A percentile compares a stretch with the other conserved stretches of the same genome.
Conservation (phyloP, 2,329 filamentous ascomycete species). For the Talaromyces marneffei region DNA sequence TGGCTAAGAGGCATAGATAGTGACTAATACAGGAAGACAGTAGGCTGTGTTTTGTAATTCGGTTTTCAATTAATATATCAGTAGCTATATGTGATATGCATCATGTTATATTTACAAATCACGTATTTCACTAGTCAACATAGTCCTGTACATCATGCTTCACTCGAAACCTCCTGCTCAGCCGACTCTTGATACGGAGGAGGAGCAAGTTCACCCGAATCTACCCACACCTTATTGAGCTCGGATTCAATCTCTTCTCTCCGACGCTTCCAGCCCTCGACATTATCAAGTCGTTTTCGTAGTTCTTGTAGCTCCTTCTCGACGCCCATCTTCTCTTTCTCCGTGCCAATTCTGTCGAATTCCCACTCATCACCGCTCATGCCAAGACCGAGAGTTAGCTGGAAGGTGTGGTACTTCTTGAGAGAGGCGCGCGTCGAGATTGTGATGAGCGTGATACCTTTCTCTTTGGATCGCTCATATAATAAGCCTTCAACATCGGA, state of each 20-base stretch:
- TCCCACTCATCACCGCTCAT: constrained; percentile 82
- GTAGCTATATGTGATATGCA: background rate
- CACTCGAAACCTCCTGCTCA: background rate
- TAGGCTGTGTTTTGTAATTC: background rate
- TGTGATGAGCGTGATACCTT: constrained; percentile 91
- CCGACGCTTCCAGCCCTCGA: constrained; percentile 76
- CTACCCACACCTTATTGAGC: constrained; percentile 59
- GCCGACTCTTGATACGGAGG: constrained; percentile 27
- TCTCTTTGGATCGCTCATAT: constrained; percentile 88
- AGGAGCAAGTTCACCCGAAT: constrained; percentile 36
- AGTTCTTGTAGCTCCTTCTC: constrained; percentile 86
- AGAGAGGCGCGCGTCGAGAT: constrained; percentile 91
- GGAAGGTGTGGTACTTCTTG: constrained; percentile 93
- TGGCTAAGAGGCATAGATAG: background rate
- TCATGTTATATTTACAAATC: background rate
- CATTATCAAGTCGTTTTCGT: constrained; percentile 69
- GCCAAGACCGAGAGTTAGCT: constrained; percentile 76
- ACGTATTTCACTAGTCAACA: background rate
- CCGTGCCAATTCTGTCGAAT: constrained; percentile 88
- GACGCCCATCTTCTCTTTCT: constrained; percentile 85
- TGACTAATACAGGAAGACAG: background rate
- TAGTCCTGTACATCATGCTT: background rate
- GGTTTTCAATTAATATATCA: background rate
- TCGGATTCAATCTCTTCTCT: constrained; percentile 77
- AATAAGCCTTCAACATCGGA: constrained; percentile 90